phyloP scores from a whole-genome alignment of 1,284 basidiomycete species.

The Tetrapyrgos nigripes region DNA sequence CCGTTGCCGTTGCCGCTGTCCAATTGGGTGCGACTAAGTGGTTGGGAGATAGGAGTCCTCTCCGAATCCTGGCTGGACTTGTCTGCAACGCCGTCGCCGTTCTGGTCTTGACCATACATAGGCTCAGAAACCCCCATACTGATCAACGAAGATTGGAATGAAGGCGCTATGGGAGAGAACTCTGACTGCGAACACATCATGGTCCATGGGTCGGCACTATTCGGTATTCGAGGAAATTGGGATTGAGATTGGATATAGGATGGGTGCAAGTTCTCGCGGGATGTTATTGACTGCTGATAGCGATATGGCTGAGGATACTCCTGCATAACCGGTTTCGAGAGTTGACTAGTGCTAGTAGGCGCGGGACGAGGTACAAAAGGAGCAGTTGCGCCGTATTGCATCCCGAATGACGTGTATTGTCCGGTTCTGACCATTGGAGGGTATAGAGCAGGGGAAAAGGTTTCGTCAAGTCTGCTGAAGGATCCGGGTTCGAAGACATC shows the following conservation, averaged over 20 bases:
- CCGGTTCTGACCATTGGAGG: slow-evolving; percentile 31
- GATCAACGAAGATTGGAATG: slow-evolving; percentile 9
- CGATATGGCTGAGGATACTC: slow-evolving; percentile 4
- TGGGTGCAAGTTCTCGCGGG: slow-evolving; percentile 14
- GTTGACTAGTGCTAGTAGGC: slow-evolving; percentile 17
- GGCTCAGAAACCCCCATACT: neutral
- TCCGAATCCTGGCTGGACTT: no score
- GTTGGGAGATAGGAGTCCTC: no score
- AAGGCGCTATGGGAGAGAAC: slow-evolving; percentile 28
- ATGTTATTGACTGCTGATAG: neutral
- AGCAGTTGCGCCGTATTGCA: slow-evolving; percentile 40
- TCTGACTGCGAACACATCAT: slow-evolving; percentile 27
- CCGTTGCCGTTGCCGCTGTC: no score
- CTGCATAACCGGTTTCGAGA: slow-evolving; percentile 21
- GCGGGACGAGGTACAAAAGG: slow-evolving; percentile 11
- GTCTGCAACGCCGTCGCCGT: no score
- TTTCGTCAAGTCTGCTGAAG: slow-evolving; percentile 35
- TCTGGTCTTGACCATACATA: no score
- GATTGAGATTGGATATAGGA: slow-evolving; percentile 6
- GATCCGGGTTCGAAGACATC: no score
- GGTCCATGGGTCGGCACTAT: no score
- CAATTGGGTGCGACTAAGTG: no score
- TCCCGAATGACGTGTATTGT: slow-evolving; percentile 33
- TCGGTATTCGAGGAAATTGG: slow-evolving; percentile 25
- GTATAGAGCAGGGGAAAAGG: slow-evolving; percentile 24